Evolutionary conservation across 1,284 basidiomycete genomes (phyloP).

Genomic region (Naganishia sp.): DNA sequence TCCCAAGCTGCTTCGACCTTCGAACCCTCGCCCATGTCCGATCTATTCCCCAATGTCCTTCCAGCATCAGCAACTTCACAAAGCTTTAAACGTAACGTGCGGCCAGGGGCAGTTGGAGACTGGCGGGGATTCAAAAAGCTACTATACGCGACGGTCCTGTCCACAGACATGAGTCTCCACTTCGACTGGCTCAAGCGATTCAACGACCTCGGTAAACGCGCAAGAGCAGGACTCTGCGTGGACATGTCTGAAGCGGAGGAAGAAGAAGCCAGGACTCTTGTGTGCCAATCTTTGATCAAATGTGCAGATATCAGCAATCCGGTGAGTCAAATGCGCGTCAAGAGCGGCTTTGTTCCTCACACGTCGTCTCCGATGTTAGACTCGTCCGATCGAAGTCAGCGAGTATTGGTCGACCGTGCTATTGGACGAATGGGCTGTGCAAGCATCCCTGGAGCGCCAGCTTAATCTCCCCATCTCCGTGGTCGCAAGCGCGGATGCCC

Average conservation of each 20-base stretch:
- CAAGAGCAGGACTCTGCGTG: constrained; percentile 35
- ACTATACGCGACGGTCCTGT: constrained; percentile 75
- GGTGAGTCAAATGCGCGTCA: constrained; percentile 58
- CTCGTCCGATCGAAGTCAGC: constrained; percentile 84
- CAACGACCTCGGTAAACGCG: constrained; percentile 49
- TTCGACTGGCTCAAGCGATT: constrained; percentile 77
- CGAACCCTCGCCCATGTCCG: constrained; percentile 37
- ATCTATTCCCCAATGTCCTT: constrained; percentile 17
- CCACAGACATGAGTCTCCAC: constrained; percentile 92
- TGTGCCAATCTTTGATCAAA: constrained; percentile 91
- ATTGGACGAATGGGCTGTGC: constrained; percentile 83
- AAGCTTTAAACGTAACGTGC: constrained; percentile 20
- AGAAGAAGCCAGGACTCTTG: constrained; percentile 63
- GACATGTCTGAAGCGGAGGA: constrained; percentile 34
- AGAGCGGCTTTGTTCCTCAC: background rate
- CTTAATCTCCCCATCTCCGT: constrained; percentile 73
- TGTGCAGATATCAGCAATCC: constrained; percentile 97
- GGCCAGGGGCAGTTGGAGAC: constrained; percentile 37
- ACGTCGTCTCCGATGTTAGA: constrained; percentile 57
- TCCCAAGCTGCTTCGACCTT: constrained; percentile 16
- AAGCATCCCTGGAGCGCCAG: constrained; percentile 76
- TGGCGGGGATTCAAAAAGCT: constrained; percentile 68
- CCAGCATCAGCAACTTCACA: constrained; percentile 21
- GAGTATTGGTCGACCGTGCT: constrained; percentile 87
- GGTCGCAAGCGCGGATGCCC: constrained; percentile 63